Percentiles rank a stretch among this genome's conserved stretches.
Evolutionary conservation across 2,329 filamentous ascomycete species (phyloP).

Genomic region (Blumeria graminis): DNA sequence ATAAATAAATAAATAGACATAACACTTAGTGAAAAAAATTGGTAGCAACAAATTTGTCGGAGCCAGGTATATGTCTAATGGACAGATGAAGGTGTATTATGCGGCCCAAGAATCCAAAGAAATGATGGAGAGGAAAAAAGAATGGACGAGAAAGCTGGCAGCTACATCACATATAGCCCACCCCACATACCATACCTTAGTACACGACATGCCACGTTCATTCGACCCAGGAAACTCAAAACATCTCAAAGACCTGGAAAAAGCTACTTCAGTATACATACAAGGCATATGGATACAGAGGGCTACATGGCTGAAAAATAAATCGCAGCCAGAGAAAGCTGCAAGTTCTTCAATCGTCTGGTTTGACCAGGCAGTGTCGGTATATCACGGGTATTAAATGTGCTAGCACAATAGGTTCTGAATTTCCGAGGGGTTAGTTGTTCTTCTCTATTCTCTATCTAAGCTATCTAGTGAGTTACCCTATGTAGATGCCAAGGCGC

Average conservation of each 20-base stretch:
- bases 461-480: too few species aligned
- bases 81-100: not conserved
- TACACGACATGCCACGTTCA: not conserved
- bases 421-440: too few species aligned
- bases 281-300: not conserved
- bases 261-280: not conserved
- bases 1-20: too few species aligned
- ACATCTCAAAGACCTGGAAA: not conserved
- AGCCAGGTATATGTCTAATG: too few species aligned
- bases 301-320: not conserved
- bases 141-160: not conserved
- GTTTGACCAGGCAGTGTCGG: not conserved
- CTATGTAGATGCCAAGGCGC: too few species aligned
- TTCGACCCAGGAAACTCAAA: not conserved
- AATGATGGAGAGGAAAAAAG: not conserved
- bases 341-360: not conserved
- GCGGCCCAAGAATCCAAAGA: not conserved
- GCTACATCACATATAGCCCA: not conserved
- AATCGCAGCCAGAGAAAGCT: not conserved
- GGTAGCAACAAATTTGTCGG: too few species aligned
- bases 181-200: not conserved
- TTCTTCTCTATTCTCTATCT: too few species aligned
- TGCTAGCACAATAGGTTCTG: too few species aligned
- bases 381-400: too few species aligned
- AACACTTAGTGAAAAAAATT: too few species aligned